Evolutionary conservation across 2,329 filamentous ascomycete species (phyloP), one percentile per base, ranked within the genome.

Genomic region (Parasarocladium wereldwijsianum): DNA sequence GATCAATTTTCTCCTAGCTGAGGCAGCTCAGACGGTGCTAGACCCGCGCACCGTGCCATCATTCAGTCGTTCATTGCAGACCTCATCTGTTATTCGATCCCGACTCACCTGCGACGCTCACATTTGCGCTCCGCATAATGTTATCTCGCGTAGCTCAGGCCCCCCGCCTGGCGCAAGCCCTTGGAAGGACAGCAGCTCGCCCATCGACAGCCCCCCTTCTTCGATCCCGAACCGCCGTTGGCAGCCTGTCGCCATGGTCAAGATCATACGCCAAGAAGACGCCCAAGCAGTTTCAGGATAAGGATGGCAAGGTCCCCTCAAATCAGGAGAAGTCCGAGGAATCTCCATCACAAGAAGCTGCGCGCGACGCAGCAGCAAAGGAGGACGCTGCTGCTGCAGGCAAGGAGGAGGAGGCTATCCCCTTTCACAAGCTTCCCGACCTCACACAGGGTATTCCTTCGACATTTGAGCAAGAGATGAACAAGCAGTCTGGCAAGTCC

Each of bases 391-490:
- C 36, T 9, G 31, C 43, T 6, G 23, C 45, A 21, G 44, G 35
- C 5, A 46, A 46, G 27, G 54, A 60, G 30, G 43, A 46, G 29
- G 53, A 58, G 30, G 42, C 57, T 34, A 58, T 66, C 40, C 62
- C 72, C 15, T 62, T 70, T 31, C 67, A 76, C 44, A 76, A 82
- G 31, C 70, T 94, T 9, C 87, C 87, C 31, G 86, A 96, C 49
- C 65, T 96, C 25, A 90, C 84, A n/a, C 77, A 87, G 46, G 87
- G 87, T 39, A 93, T 96, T 38, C 87, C 87, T 0, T 93, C 86
- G 2, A 93, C 86, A 1, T 66, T 94, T 32, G 81, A 77, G 33
- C 76, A 76, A 35, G 87, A 94, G 55, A 69, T 77, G 33, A 54
- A 58, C 1, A 34, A 32, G 17, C n/a, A 24, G 12, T 12, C 24